Conservation (phyloP, 371 early-diverging fungal genomes). For the Apophysomyces elegans region DNA sequence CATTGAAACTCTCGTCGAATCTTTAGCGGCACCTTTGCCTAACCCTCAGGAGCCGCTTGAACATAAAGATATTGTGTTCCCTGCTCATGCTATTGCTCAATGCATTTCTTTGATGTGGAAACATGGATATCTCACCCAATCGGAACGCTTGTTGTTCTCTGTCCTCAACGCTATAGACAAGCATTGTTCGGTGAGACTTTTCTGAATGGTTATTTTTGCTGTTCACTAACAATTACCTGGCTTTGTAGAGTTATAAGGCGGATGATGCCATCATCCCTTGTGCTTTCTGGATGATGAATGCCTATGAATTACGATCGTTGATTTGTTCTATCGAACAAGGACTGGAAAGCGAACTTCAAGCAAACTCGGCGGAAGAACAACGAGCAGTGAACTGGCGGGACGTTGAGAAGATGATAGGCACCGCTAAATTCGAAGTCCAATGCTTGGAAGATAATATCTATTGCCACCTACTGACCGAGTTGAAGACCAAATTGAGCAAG, state of each 20-base stretch:
- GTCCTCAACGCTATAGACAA: slow-evolving; percentile 77
- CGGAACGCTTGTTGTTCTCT: slow-evolving; percentile 74
- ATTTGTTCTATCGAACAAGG: slow-evolving; percentile 26
- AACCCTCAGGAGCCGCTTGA: slow-evolving; percentile 71
- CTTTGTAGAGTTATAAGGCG: slow-evolving; percentile 23
- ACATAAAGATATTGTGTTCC: slow-evolving; percentile 84
- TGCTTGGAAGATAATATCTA: slow-evolving; percentile 55
- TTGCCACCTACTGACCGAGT: slow-evolving; percentile 80
- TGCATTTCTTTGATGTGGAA: slow-evolving; percentile 78
- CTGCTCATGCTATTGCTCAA: slow-evolving; percentile 83
- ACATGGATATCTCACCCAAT: slow-evolving; percentile 70
- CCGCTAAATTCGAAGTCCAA: slow-evolving; percentile 55
- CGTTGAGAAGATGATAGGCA: slow-evolving; percentile 45
- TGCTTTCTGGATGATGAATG: slow-evolving; percentile 90
- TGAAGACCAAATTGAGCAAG: slow-evolving; percentile 84
- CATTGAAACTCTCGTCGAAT: slow-evolving; percentile 79
- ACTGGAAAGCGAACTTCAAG: slow-evolving; percentile 18
- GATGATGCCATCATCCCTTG: slow-evolving; percentile 54
- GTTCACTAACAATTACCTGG: not conserved
- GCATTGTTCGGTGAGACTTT: slow-evolving; percentile 52
- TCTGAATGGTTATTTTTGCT: not conserved
- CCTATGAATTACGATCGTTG: slow-evolving; percentile 79
- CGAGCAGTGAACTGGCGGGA: slow-evolving; percentile 18
- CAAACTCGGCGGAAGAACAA: slow-evolving; percentile 8
- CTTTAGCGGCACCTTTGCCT: slow-evolving; percentile 78